Evolutionary conservation across 495 filamentous ascomycete species (phyloP).

Genomic region (Pyrenula aspistea): DNA sequence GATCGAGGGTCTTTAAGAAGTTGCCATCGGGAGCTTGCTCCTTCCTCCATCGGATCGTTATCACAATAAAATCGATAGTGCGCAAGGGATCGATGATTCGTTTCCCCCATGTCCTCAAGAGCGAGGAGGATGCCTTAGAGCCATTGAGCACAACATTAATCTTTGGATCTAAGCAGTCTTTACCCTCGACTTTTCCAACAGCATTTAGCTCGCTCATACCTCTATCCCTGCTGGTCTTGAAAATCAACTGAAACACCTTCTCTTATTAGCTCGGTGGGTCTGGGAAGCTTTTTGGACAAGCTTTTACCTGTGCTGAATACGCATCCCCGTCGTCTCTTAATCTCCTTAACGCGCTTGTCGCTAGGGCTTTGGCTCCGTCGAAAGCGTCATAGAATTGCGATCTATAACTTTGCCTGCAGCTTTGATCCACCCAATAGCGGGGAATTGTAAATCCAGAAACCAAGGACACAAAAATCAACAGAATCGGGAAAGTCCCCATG

Average conservation of each 20-base stretch:
- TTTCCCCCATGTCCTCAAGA: neutral
- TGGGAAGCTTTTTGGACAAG: neutral
- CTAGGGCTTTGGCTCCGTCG: neutral
- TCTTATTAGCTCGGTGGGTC: neutral
- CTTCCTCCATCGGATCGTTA: neutral
- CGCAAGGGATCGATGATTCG: neutral
- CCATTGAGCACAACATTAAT: neutral
- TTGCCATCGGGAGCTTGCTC: neutral
- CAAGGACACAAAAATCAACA: neutral
- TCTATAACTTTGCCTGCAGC: neutral
- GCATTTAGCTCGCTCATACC: neutral
- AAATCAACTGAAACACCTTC: neutral
- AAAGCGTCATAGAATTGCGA: neutral
- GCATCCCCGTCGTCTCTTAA: neutral
- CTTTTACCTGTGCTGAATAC: neutral
- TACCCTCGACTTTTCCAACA: neutral
- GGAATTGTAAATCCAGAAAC: neutral
- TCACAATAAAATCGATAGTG: neutral
- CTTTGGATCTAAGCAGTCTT: neutral
- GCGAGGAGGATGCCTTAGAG: neutral
- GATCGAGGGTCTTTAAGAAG: neutral
- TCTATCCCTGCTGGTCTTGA: neutral
- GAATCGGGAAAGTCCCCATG: neutral
- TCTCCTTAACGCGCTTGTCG: neutral
- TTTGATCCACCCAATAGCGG: neutral